Percentiles rank a stretch among this genome's conserved stretches.
These are phyloP conservation scores for Plantago major DNA, from an alignment of 257 asterid genomes.

Conservation along the genomic window DNA sequence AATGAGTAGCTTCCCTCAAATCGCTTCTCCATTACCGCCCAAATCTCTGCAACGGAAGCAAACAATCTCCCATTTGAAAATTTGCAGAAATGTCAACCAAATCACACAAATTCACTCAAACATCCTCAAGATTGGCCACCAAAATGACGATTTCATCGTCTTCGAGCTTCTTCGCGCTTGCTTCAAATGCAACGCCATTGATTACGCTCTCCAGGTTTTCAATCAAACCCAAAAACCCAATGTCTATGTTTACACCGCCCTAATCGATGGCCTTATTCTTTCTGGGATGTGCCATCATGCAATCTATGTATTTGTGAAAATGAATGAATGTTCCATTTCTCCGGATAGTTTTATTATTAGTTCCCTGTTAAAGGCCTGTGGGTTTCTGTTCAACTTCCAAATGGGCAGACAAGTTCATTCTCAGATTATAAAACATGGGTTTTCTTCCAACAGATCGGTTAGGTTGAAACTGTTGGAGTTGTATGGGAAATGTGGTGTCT, in stretches of 20 bases:
- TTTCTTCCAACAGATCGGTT: slow-evolving; percentile 34
- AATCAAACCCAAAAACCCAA: slow-evolving; percentile 29
- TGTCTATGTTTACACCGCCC: slow-evolving; percentile 43
- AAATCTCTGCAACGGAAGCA: slow-evolving; percentile 24
- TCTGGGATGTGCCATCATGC: slow-evolving; percentile 21
- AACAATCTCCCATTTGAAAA: slow-evolving; percentile 24
- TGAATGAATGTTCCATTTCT: slow-evolving; percentile 27
- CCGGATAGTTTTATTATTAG: slow-evolving; percentile 45
- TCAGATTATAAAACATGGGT: slow-evolving; percentile 41
- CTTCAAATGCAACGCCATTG: slow-evolving; percentile 35
- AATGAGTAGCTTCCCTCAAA: slow-evolving; percentile 27
- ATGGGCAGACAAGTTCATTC: slow-evolving; percentile 38
- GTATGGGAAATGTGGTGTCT: slow-evolving; percentile 45
- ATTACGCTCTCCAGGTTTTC: slow-evolving; percentile 41
- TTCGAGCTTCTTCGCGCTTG: slow-evolving; percentile 52
- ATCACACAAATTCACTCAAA: slow-evolving; percentile 34
- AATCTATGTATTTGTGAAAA: slow-evolving; percentile 24
- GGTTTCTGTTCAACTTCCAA: slow-evolving; percentile 26
- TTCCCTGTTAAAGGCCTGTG: slow-evolving; percentile 52
- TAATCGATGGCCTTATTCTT: slow-evolving; percentile 40
- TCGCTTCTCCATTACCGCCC: slow-evolving; percentile 5
- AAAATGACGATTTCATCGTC: slow-evolving; percentile 32
- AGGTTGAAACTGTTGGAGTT: slow-evolving; percentile 39
- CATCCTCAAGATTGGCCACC: slow-evolving; percentile 33
- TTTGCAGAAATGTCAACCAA: slow-evolving; percentile 30